Conservation (phyloP, 2,329 filamentous ascomycete species). For the Fusarium sp. region DNA sequence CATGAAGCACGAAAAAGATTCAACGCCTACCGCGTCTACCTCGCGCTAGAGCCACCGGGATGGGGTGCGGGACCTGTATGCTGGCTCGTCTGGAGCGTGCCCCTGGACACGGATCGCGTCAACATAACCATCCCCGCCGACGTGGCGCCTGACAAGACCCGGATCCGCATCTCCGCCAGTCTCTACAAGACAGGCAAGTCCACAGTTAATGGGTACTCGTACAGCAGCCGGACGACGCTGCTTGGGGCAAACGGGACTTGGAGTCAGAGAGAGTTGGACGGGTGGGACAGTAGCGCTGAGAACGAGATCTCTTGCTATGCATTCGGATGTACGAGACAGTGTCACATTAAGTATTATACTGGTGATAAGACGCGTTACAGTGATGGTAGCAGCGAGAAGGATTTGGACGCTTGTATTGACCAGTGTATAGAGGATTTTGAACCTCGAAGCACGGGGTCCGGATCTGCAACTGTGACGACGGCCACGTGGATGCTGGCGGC, state of each 20-base stretch:
- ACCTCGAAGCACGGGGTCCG: constrained; percentile 4
- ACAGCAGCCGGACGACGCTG: constrained; percentile 25
- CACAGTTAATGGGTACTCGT: constrained; percentile 33
- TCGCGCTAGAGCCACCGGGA: constrained; percentile 36
- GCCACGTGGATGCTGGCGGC: not conserved
- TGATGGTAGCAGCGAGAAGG: constrained; percentile 21
- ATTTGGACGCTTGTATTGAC: constrained; percentile 27
- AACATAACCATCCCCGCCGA: constrained; percentile 43
- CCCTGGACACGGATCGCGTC: constrained; percentile 32
- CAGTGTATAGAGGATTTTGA: constrained; percentile 36
- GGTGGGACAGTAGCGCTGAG: constrained; percentile 24
- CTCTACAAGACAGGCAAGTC: constrained; percentile 28
- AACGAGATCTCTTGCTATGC: constrained; percentile 37
- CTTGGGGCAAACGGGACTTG: constrained; percentile 40
- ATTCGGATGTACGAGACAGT: constrained; percentile 34
- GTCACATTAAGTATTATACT: constrained; percentile 35
- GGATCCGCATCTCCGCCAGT: constrained; percentile 26
- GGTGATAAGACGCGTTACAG: constrained; percentile 20
- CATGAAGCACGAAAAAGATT: constrained; percentile 24
- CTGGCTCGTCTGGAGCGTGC: constrained; percentile 32
- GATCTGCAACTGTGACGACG: not conserved
- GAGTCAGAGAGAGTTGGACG: constrained; percentile 40
- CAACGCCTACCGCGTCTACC: constrained; percentile 39
- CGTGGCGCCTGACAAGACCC: constrained; percentile 34
- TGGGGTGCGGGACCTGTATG: constrained; percentile 39